Base-by-base conservation (phyloP, 495 filamentous ascomycete genomes). In the Chaetomium cochliodes region DNA sequence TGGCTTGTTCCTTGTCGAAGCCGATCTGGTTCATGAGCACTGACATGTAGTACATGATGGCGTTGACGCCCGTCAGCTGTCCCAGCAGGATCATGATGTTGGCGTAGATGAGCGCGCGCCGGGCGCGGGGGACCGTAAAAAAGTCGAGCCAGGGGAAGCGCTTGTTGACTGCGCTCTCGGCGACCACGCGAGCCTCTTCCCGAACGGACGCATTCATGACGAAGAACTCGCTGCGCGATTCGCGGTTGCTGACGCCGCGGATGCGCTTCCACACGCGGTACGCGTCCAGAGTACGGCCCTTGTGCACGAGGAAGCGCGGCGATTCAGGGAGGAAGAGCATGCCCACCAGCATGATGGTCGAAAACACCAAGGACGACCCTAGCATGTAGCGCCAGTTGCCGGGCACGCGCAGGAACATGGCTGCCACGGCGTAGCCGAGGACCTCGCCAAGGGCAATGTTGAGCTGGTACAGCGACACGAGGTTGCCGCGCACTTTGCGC, bases 31-130 rank as follows among this genome's bases (percentile, higher is more conserved):
- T 47, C 57, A 60, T 60, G 25, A 60, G 57, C 41, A 60, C 57
- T 26, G 57, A 60, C 57, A 60, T 60, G 57, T 60, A 60, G 44
- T 60, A 60, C 57, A 60, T 60, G 57, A 60, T 60, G 42, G 57
- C 57, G 57, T 60, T 60, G 42, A 60, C 57, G 26, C 57, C 57
- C 44, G 57, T 60, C 57, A 60, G 44, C 57, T 60, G 57, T 26
- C 57, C 57, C 4, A 60, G 57, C 44, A 60, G 18, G 57, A 60
- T 60, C 57, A 60, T 60, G 57, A 60, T 37, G 26, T 60, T 60
- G 44, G 57, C 57, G 57, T 60, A 60, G 57, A 60, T 23, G 39
- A 60, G 57, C 15, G 57, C 57, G 57, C 57, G 57, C 7, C 57
- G 57, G 13, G 44, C 57, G 5, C 57, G 57, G 16, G 57, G 57